phyloP scores from a whole-genome alignment of 805 yeast species.

The Yarrowia bubula region DNA sequence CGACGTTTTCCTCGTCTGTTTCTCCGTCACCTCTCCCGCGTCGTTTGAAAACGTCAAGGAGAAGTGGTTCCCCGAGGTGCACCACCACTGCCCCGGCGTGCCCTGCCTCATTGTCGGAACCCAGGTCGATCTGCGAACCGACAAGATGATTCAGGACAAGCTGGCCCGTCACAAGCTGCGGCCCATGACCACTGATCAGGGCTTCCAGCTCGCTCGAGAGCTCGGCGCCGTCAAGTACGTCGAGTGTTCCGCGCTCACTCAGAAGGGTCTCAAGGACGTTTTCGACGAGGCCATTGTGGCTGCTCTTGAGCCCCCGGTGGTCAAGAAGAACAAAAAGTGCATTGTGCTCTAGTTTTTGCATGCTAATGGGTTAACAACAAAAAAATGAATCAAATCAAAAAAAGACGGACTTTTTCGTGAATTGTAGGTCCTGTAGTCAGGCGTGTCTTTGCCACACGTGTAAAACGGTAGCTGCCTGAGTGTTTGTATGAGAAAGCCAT shows the following conservation, averaged over 20 bases:
- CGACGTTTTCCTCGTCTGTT: constrained; percentile 93
- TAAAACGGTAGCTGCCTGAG: too few relatives aligned
- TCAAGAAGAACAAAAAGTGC: constrained; percentile 75
- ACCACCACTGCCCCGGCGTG: constrained; percentile 97
- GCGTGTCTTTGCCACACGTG: too few relatives aligned
- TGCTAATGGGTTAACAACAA: constrained; percentile 19
- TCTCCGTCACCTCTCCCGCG: constrained; percentile 95
- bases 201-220: constrained; percentile 90
- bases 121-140: constrained; percentile 91
- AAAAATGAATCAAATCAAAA: constrained; percentile 8
- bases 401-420: not conserved
- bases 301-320: constrained; percentile 94
- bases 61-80: constrained; percentile 98
- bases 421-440: too few relatives aligned
- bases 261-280: constrained; percentile 94
- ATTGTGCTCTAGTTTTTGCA: constrained; percentile 58
- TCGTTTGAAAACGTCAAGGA: constrained; percentile 96
- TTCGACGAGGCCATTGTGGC: constrained; percentile 98
- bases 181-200: constrained; percentile 82
- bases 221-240: constrained; percentile 94
- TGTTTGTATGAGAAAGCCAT: too few relatives aligned
- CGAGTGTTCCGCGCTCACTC: constrained; percentile 97
- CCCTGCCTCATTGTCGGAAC: constrained; percentile 97
- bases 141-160: constrained; percentile 84
- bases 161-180: constrained; percentile 85